Base-by-base conservation (phyloP, 257 asterid genomes). In the Lavandula angustifolia region DNA sequence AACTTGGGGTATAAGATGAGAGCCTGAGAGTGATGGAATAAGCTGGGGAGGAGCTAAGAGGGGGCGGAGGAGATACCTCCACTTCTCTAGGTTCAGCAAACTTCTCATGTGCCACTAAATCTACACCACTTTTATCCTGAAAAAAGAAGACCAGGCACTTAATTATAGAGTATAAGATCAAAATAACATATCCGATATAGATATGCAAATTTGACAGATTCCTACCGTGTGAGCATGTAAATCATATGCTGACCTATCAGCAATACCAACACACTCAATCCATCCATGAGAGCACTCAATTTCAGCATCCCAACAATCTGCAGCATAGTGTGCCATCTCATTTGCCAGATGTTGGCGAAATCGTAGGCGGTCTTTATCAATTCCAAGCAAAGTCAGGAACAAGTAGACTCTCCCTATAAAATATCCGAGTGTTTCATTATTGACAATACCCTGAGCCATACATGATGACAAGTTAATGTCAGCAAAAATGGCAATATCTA, bases 261-360 rank as follows among this genome's bases (percentile, higher is more conserved):
- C 94, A 71, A 88, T 85, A 42, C 96, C 96, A 27, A 85, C 91
- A 67, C 96, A 88, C 75, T 88, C 96, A 43, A 88, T 83, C 96
- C 96, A 88, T 14, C 97, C 97, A 27, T 87, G 81, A 32, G 92
- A 85, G 77, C 85, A 73, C 73, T 87, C 94, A 62, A 90, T 87
- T 75, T 87, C 96, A 61, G 94, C 96, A 85, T 87, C 96, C 96
- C 96, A 87, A 71, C 96, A 90, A 73, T 90, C 96, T 18, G 94
- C 91, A 66, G 96, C 94, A 78, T 87, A 87, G 78, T 87, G 96
- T 41, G 96, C 96, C 96, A 88, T 88, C 76, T 88, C 96, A 72
- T 88, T 88, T 41, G 96, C 86, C 53, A 90, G 78, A 67, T 88
- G 94, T 69, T 88, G 94, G 35, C 94, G 84, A 67, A 88, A 88